Conservation (phyloP, 345 rosid species). For the Eucalyptus cloeziana region DNA sequence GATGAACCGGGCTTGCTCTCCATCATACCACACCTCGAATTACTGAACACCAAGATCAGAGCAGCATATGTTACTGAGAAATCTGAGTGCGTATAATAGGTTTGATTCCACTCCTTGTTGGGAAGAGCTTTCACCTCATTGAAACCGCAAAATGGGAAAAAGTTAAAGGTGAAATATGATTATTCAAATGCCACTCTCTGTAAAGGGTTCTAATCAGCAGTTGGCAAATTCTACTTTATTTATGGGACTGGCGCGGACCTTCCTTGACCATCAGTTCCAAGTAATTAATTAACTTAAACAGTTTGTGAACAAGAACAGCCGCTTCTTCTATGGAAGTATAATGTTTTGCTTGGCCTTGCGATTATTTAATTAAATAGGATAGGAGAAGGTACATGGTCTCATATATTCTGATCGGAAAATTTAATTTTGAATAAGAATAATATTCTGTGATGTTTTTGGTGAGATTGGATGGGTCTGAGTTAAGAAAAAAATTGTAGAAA, state of each 20-base stretch:
- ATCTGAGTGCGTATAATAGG: neutral
- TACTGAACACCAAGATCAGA: neutral
- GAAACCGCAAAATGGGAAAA: neutral
- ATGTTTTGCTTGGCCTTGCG: neutral
- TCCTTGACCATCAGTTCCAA: neutral
- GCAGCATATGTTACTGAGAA: neutral
- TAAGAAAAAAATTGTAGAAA: neutral
- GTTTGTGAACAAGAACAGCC: neutral
- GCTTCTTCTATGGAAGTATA: neutral
- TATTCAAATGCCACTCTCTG: neutral
- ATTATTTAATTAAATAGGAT: neutral
- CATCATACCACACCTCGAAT: neutral
- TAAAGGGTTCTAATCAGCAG: neutral
- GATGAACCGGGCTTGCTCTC: slow-evolving; percentile 27
- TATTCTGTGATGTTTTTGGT: neutral
- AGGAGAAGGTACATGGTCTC: neutral
- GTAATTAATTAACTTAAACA: neutral
- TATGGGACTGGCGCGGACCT: neutral
- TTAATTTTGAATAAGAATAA: neutral
- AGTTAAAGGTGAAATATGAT: neutral
- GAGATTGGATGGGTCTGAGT: neutral
- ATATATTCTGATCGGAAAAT: neutral
- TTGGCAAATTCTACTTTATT: neutral
- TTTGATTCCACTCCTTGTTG: neutral
- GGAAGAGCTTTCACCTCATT: neutral